phyloP scores from a whole-genome alignment of 176 grass and related monocot genomes.

The Pontederia paniculata region DNA sequence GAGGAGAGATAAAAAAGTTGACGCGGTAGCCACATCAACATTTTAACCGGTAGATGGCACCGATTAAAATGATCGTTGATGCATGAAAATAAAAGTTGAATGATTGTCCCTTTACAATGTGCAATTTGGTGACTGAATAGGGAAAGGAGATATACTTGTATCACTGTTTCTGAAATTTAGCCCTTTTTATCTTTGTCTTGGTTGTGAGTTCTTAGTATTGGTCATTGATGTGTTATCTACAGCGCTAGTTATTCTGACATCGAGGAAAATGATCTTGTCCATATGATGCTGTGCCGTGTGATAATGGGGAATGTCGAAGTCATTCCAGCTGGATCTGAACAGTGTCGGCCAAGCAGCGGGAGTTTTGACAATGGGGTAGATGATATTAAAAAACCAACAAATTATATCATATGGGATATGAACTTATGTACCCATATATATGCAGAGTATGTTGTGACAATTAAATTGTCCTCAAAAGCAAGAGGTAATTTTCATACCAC shows the following conservation, averaged over 20 bases:
- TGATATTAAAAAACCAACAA: conserved; percentile 70
- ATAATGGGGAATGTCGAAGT: conserved; percentile 96
- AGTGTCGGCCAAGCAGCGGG: conserved; percentile 49
- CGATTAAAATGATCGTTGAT: too few species aligned
- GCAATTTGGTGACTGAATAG: too few species aligned
- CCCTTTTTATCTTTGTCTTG: too few species aligned
- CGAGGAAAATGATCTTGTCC: conserved; percentile 69
- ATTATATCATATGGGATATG: conserved; percentile 91
- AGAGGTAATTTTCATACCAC: conserved; percentile 48
- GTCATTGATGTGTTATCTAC: conserved; percentile 20
- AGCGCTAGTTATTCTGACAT: conserved; percentile 85
- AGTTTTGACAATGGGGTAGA: conserved; percentile 94
- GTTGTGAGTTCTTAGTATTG: not conserved
- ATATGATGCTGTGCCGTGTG: conserved; percentile 90
- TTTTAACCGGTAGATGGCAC: too few species aligned
- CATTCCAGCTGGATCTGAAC: conserved; percentile 73
- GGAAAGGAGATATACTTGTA: too few species aligned
- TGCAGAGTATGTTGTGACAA: conserved; percentile 79
- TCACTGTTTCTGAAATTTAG: too few species aligned
- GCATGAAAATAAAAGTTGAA: too few species aligned
- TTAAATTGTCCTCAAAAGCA: conserved; percentile 56
- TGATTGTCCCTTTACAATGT: too few species aligned
- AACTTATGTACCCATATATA: conserved; percentile 78
- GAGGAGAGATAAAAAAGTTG: too few species aligned
- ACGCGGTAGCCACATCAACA: too few species aligned